These are phyloP conservation scores for Coccomyxa sp. DNA, from an alignment of 139 green algal genomes.

Conservation along the genomic window DNA sequence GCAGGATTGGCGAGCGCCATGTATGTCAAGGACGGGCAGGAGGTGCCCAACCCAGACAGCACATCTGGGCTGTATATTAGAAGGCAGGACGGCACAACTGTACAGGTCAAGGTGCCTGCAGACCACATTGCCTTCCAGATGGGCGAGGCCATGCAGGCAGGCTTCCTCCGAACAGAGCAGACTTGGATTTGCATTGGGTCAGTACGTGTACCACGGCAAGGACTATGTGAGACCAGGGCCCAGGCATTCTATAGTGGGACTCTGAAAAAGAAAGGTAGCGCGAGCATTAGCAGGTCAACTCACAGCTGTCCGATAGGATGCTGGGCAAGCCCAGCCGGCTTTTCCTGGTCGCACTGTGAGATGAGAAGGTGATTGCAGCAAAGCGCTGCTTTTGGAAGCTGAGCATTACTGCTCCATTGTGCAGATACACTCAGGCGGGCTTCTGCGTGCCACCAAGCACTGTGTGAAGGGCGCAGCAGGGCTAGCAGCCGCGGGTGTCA, in stretches of 20 bases:
- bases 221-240: background rate
- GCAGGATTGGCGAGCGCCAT: constrained; percentile 60
- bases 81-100: constrained; percentile 22
- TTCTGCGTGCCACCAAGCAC: constrained; percentile 71
- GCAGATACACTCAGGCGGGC: constrained; percentile 59
- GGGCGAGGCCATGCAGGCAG: constrained; percentile 54
- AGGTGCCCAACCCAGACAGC: constrained; percentile 49
- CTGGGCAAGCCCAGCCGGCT: background rate
- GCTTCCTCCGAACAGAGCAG: background rate
- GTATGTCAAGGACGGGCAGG: constrained; percentile 41
- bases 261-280: background rate
- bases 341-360: background rate
- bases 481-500: constrained; percentile 24
- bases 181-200: background rate
- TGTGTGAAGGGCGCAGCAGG: constrained; percentile 50
- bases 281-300: background rate
- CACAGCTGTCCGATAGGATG: background rate
- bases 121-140: constrained; percentile 72
- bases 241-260: background rate
- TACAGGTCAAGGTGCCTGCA: constrained; percentile 46
- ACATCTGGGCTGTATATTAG: constrained; percentile 55
- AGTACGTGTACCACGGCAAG: background rate
- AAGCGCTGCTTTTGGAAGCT: background rate
- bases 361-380: background rate
- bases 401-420: background rate